A percentile compares a stretch with the other conserved stretches of the same genome.
Evolutionary conservation across 83 land plant species (phyloP).

Genomic region (Thuja plicata): DNA sequence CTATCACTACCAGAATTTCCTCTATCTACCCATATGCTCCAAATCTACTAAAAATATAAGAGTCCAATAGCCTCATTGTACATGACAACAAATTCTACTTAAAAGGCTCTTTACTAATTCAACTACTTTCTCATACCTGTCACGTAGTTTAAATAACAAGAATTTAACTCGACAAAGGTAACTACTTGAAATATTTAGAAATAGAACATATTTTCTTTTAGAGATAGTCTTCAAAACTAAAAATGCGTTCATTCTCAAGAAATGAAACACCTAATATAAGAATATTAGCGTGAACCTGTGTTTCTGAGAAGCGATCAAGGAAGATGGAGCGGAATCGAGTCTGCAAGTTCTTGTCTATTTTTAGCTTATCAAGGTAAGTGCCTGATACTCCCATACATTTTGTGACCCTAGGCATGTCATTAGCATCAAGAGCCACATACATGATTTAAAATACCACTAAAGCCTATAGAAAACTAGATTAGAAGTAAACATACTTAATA

Average conservation of each 20-base stretch:
- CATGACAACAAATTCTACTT: constrained; percentile 35
- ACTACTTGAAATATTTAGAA: neutral
- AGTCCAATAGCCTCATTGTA: constrained; percentile 91
- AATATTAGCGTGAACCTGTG: constrained; percentile 74
- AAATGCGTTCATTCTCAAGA: constrained; percentile 79
- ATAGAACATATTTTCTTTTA: neutral
- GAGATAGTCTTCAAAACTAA: neutral
- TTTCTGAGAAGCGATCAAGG: constrained; percentile 66
- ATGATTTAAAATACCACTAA: too few relatives aligned
- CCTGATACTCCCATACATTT: constrained; percentile 56
- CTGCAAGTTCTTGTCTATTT: constrained; percentile 9
- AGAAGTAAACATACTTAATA: neutral
- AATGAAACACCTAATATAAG: constrained; percentile 78
- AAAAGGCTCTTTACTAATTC: constrained; percentile 60
- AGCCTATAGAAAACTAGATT: too few relatives aligned
- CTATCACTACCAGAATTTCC: constrained; percentile 82
- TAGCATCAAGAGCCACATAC: too few relatives aligned
- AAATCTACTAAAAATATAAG: constrained; percentile 82
- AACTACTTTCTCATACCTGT: constrained; percentile 78
- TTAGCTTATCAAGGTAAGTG: constrained; percentile 18
- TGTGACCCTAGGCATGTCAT: too few relatives aligned
- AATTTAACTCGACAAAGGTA: neutral
- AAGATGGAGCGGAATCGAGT: constrained; percentile 29
- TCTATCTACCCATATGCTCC: constrained; percentile 74
- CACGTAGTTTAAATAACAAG: neutral